Evolutionary conservation across 2,329 filamentous ascomycete species (phyloP), one percentile per base, ranked within the genome.

Genomic region (Pyrenophora teres): DNA sequence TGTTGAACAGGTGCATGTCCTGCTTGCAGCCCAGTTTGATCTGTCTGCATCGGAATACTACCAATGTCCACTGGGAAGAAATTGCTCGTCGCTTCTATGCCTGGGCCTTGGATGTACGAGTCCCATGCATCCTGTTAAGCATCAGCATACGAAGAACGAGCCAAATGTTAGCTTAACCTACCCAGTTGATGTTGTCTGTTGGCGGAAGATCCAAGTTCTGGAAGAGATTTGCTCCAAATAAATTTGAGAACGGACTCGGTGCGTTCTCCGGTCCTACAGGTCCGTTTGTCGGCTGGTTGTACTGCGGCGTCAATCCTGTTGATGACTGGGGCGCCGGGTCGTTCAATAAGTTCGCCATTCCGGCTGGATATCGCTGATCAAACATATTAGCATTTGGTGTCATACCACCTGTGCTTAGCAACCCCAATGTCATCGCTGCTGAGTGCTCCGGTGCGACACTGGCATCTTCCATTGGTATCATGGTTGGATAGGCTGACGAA

Each of bases 351-450:
- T 74, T 74, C 6, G 68, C 68, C 62, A 74, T 74, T 0, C 71
- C 72, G 12, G 70, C 64, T 18, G 72, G 70, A 42, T 74, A 74
- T 12, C 71, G 65, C 36, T 65, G 72, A 40, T 75, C 72, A 38
- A 74, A 76, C 70, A 74, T 71, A 49, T 73, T 75, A 3, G 72
- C 68, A 42, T 78, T 79, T 1, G 83, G 80, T 12, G 81, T 81
- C 72, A 86, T 78, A 18, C 80, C 78, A 4, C 86, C 86, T 32
- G 82, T 83, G 46, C 84, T 87, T 21, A 89, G 76, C 74, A 89
- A 81, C 2, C 85, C 86, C n/a, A 88, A 68, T 0, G 86, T 88
- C 84, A 89, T 88, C 0, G 86, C 86, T 8, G 86, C 86, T 16
- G 80, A 81, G 50, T 84, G 82, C 74, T 88, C 80, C 57, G 85